Base-by-base conservation (phyloP, 371 early-diverging fungal genomes). In the Mucor sp. region DNA sequence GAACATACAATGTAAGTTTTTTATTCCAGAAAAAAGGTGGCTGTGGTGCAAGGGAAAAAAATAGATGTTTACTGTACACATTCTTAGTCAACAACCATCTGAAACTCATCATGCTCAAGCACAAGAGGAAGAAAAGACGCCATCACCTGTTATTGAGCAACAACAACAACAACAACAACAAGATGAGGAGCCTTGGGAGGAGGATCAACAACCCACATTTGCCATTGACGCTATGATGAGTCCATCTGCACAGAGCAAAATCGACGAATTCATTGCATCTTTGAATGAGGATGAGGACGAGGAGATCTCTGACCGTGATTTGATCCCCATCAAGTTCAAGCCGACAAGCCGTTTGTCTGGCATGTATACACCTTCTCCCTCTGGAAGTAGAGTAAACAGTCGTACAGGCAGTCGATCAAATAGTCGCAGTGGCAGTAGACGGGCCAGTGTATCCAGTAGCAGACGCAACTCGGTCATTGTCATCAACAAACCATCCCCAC, bases 281-380 rank as follows among this genome's bases (percentile, higher is more conserved):
- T 30, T 74, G 7, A 50, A 33, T 48, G 28, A 60, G 0, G 66
- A 60, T 3, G 62, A 65, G 17, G 50, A 32, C 27, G 57, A 70
- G 4, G 78, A 78, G 44, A 39, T 68, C 41, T 72, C 73, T 58
- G 77, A 74, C 14, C 69, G 80, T 30, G 77, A 79, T 58, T 32
- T 79, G 25, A 76, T 79, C 25, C 80, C 80, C 3, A 69, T 79
- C 28, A 65, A 65, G 4, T 67, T 79, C 32, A 79, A 79, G 58
- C 30, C 70, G 0, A 66, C 73, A 4, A 76, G 80, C 55, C 65
- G 69, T 28, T 65, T 79, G 3, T 27, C 50, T 12, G 73, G 69
- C 11, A 63, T 69, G 17, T 69, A 66, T 23, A 68, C 73, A n/a
- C 73, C 73, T 25, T 62, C 66, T 4, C 59, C 66, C 9, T 17